These are phyloP conservation scores for Fusarium oligoseptatum DNA, from an alignment of 2,329 filamentous ascomycete genomes.

Conservation along the genomic window DNA sequence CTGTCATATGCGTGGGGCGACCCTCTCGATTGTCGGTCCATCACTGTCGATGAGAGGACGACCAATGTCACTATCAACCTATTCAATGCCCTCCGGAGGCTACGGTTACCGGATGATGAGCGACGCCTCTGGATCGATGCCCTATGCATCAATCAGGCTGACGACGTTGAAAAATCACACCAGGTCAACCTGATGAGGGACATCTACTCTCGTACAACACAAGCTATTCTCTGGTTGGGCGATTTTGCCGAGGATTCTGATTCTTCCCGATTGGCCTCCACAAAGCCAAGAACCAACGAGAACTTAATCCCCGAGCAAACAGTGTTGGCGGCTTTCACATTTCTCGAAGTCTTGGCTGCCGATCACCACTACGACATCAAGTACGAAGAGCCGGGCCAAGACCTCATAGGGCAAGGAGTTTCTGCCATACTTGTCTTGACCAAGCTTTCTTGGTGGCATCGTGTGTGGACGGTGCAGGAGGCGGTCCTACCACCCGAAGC, in stretches of 20 bases:
- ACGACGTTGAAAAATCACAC: slow-evolving; percentile 11
- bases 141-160: slow-evolving; percentile 25
- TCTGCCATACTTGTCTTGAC: neutral
- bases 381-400: neutral
- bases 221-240: slow-evolving; percentile 16
- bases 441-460: neutral
- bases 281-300: neutral
- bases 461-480: neutral
- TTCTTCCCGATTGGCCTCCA: neutral
- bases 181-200: slow-evolving; percentile 10
- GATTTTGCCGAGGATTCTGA: slow-evolving; percentile 54
- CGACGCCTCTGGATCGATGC: neutral
- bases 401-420: neutral
- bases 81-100: neutral
- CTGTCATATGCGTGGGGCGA: slow-evolving; percentile 10
- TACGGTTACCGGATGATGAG: neutral
- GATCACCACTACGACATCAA: slow-evolving; percentile 2
- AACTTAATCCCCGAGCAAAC: neutral
- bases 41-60: neutral
- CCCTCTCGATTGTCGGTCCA: neutral
- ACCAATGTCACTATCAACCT: neutral
- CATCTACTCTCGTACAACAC: slow-evolving; percentile 9
- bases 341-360: neutral
- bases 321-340: neutral
- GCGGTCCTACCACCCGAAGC: neutral